Evolutionary conservation across 257 asterid genomes (phyloP).

Genomic region (Nicotiana obtusifolia): DNA sequence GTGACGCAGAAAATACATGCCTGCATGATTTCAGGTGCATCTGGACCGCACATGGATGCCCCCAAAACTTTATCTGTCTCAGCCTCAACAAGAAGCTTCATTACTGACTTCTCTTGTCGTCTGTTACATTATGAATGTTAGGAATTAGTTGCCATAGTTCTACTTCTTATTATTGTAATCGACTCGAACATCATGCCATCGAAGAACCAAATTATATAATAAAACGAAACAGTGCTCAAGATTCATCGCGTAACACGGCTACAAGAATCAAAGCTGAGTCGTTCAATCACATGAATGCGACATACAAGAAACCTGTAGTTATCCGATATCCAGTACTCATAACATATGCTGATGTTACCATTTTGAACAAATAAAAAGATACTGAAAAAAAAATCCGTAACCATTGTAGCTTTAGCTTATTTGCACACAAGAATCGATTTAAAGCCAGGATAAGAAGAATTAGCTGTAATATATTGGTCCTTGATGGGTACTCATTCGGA

Average conservation of each 20-base stretch:
- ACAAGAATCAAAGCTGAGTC: not conserved
- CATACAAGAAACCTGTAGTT: not conserved
- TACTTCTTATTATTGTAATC: not conserved
- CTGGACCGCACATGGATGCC: slow-evolving; percentile 99
- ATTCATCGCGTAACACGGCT: not conserved
- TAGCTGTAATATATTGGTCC: not conserved
- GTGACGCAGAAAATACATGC: slow-evolving; percentile 20
- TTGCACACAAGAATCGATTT: not conserved
- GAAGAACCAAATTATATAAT: not conserved
- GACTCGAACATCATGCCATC: not conserved
- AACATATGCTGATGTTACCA: not conserved
- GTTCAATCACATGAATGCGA: not conserved
- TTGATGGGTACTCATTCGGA: not conserved
- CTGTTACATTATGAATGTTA: slow-evolving; percentile 23
- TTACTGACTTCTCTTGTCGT: slow-evolving; percentile 82
- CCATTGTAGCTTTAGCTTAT: not conserved
- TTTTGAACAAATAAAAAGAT: not conserved
- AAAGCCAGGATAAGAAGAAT: not conserved
- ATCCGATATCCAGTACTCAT: not conserved
- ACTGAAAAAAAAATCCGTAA: not conserved
- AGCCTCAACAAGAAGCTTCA: slow-evolving; percentile 90
- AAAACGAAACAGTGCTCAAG: not conserved
- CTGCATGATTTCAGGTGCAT: slow-evolving; percentile 98
- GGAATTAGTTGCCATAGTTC: not conserved
- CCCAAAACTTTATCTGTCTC: slow-evolving; percentile 92